Evolutionary conservation across 2,329 filamentous ascomycete species (phyloP).

Genomic region (Ceratocystis alfenasii): DNA sequence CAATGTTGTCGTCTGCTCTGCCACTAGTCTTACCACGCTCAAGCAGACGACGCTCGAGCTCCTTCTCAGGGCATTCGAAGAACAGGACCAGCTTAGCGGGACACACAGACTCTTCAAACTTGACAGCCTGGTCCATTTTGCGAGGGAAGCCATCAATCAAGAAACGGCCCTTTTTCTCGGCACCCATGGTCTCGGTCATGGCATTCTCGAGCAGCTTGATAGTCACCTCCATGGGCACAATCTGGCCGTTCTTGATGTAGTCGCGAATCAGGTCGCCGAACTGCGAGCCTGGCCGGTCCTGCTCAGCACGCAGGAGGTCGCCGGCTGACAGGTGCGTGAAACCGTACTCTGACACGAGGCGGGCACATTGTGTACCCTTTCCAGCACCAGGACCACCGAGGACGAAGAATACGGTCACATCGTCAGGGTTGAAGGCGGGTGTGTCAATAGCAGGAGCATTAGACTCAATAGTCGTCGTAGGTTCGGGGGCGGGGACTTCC

Average conservation of each 20-base stretch:
- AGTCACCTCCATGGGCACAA: conserved; percentile 98
- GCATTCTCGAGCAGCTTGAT: conserved; percentile 88
- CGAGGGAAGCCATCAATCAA: conserved; percentile 75
- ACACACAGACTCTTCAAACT: conserved; percentile 85
- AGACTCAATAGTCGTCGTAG: conserved; percentile 27
- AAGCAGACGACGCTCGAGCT: conserved; percentile 73
- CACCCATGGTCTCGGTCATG: conserved; percentile 59
- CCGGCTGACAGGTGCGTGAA: conserved; percentile 91
- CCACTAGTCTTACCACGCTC: conserved; percentile 90
- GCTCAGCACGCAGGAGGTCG: conserved; percentile 86
- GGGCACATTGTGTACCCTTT: conserved; percentile 90
- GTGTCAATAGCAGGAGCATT: conserved; percentile 23
- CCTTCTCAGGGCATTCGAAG: conserved; percentile 81
- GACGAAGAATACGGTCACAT: conserved; percentile 90
- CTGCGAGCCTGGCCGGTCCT: conserved; percentile 71
- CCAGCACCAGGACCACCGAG: conserved; percentile 91
- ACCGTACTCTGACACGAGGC: conserved; percentile 73
- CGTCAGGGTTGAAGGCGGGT: conserved; percentile 60
- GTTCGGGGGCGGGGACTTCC: conserved; percentile 58
- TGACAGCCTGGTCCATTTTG: conserved; percentile 91
- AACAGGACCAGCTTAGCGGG: conserved; percentile 78
- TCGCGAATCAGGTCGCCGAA: conserved; percentile 87
- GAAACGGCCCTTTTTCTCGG: conserved; percentile 54
- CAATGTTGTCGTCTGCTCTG: conserved; percentile 82
- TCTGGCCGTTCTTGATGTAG: conserved; percentile 87